Evolutionary conservation across 2,329 filamentous ascomycete species (phyloP), one percentile per base, ranked within the genome.

Genomic region (Nakataea oryzae): DNA sequence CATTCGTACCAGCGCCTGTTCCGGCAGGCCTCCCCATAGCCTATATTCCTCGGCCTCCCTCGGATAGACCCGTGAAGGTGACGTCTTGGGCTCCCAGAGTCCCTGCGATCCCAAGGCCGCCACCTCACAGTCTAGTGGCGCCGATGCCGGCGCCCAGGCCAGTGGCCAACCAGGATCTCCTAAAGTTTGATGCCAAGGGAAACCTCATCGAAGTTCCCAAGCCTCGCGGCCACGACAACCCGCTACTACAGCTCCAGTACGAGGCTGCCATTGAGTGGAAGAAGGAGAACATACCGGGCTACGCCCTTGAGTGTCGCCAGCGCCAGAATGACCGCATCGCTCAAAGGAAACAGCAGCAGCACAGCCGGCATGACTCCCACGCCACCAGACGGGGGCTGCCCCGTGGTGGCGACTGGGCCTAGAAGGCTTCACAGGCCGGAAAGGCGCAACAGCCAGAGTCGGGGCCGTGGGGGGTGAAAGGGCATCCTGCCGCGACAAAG

Each of bases 221-320:
- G 66, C 78, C 78, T 12, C 72, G 71, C 4, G 67, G 69, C 32
- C 77, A 76, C 57, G 70, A 79, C 63, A 29, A 56, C 54, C 68
- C 78, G 14, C 63, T 67, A 57, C 72, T 73, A 29, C 79, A 81
- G 67, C 76, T 78, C 63, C 71, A 73, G 63, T 81, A 81, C 66
- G 78, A 81, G 68, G 75, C 73, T 47, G 80, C 74, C 65, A 75
- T 81, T 41, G 78, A 81, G 67, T 79, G 75, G 74, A 75, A 77
- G 62, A 81, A 81, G 65, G 75, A 75, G 27, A 75, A 76, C 58
- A 75, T 79, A 65, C 78, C 78, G 7, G 77, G 76, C 2, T 81
- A 80, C 65, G 78, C 79, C 28, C 65, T 76, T 63, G 71, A 75
- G 65, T 81, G 79, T 69, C 78, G 78, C 64, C 70, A 71, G 54